phyloP scores from a whole-genome alignment of 108 stramenopile genomes.

The Fistulifera pelliculosa region DNA sequence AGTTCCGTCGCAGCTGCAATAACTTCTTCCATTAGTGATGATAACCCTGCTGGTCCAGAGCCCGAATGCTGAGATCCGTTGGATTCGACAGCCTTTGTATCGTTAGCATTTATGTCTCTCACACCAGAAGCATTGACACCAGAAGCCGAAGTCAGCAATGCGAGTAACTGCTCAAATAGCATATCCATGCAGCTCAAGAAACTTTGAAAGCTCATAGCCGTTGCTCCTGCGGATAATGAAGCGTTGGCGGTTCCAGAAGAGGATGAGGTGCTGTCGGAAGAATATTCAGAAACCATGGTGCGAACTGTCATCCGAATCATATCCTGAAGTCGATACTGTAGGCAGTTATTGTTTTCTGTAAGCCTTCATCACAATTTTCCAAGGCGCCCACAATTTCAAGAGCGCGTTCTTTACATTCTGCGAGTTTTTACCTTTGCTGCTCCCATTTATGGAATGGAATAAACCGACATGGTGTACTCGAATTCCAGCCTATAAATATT shows the following conservation, averaged over 20 bases:
- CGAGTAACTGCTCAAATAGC: conserved; percentile 76
- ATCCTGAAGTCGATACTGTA: conserved; percentile 62
- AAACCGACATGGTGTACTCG: conserved; percentile 10
- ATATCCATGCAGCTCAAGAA: conserved; percentile 81
- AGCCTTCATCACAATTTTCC: conserved; percentile 27
- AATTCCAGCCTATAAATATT: conserved; percentile 69
- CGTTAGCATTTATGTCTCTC: neutral
- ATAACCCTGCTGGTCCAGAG: conserved; percentile 10
- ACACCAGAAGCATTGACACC: conserved; percentile 45
- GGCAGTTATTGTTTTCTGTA: conserved; percentile 24
- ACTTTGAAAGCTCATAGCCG: conserved; percentile 65
- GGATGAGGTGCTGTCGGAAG: conserved; percentile 12
- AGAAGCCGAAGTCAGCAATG: conserved; percentile 47
- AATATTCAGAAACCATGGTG: conserved; percentile 83
- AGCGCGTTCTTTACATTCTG: conserved; percentile 13
- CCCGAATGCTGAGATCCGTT: neutral
- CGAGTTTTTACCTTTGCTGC: neutral
- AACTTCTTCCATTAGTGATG: conserved; percentile 12
- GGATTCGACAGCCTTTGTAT: neutral
- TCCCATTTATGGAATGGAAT: conserved; percentile 4
- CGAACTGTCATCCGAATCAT: conserved; percentile 78
- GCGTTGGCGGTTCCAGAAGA: no score
- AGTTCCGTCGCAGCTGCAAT: conserved; percentile 65
- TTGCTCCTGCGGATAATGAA: conserved; percentile 39
- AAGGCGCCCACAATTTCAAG: conserved; percentile 46